Conservation (phyloP, 805 yeast species). For the Kazachstania bromeliacearum region DNA sequence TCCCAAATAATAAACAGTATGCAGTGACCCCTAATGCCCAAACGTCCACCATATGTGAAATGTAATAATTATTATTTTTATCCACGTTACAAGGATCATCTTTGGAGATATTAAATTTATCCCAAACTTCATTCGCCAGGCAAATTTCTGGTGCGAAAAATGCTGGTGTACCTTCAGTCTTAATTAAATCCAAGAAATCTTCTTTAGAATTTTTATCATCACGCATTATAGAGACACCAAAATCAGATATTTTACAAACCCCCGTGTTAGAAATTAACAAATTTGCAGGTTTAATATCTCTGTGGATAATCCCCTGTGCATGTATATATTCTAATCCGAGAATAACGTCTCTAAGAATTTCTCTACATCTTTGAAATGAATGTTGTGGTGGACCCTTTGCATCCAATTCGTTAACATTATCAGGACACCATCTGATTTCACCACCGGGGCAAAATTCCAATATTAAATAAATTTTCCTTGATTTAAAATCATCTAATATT, state of each 20-base stretch:
- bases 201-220: slow-evolving; percentile 2
- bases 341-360: slow-evolving; percentile 72
- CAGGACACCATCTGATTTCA: slow-evolving; percentile 69
- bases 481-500: slow-evolving; percentile 76
- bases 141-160: slow-evolving; percentile 93
- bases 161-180: slow-evolving; percentile 97
- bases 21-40: slow-evolving; percentile 96
- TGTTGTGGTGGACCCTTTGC: slow-evolving; percentile 55
- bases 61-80: slow-evolving; percentile 16
- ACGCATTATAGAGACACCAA: slow-evolving; percentile 70
- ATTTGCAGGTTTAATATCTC: slow-evolving; percentile 95
- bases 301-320: slow-evolving; percentile 80
- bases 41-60: slow-evolving; percentile 82
- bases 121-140: slow-evolving; percentile 34
- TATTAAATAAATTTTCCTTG: slow-evolving; percentile 81
- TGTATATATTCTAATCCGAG: slow-evolving; percentile 87
- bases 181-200: slow-evolving; percentile 75
- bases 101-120: slow-evolving; percentile 13
- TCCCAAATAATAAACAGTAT: slow-evolving; percentile 79
- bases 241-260: slow-evolving; percentile 86
- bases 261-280: slow-evolving; percentile 60
- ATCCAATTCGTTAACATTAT: slow-evolving; percentile 32
- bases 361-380: slow-evolving; percentile 55
- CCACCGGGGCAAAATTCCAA: slow-evolving; percentile 86
- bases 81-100: slow-evolving; percentile 31